phyloP scores from a whole-genome alignment of 108 stramenopile genomes.

The Nannochloropsis salina region DNA sequence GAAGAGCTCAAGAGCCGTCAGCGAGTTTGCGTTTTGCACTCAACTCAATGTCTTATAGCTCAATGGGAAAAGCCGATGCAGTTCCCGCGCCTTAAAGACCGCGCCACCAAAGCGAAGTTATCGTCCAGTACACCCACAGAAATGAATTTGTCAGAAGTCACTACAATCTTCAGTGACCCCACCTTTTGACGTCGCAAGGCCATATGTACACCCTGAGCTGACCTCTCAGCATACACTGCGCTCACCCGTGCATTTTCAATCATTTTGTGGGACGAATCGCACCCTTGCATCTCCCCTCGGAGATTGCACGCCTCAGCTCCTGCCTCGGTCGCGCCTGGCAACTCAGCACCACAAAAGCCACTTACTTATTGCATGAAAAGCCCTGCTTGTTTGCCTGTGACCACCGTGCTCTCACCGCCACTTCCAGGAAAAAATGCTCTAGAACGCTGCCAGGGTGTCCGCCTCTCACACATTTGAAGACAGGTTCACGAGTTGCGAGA shows the following conservation, averaged over 20 bases:
- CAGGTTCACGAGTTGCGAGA: no score
- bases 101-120: slow-evolving; percentile 9
- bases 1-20: no score
- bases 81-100: background rate
- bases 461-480: no score
- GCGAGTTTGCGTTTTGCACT: no score
- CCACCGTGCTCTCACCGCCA: no score
- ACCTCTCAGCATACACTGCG: background rate
- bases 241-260: background rate
- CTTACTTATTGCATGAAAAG: no score
- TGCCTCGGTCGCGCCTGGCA: no score
- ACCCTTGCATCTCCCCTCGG: background rate
- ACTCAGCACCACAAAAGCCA: no score
- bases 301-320: no score
- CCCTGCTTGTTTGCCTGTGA: no score
- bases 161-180: background rate
- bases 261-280: background rate
- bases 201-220: background rate
- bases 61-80: background rate
- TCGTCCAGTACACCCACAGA: background rate
- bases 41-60: background rate
- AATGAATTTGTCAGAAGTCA: background rate
- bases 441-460: no score
- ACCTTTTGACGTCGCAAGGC: background rate
- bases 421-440: no score